These are phyloP conservation scores for Sclerotinia glacialis DNA, from an alignment of 2,329 filamentous ascomycete genomes.

Conservation along the genomic window DNA sequence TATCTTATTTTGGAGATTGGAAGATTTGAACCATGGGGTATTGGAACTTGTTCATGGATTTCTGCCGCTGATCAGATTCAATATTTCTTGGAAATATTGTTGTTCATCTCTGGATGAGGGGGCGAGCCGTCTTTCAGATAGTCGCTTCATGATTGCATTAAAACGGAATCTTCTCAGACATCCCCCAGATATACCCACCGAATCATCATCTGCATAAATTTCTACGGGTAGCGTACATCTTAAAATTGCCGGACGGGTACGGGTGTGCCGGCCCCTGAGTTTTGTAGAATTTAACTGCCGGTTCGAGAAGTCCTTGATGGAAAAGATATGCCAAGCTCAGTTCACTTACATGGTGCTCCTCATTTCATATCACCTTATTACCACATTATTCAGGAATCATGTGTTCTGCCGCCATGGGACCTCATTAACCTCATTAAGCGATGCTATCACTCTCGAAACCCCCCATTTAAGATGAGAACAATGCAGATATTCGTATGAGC, in stretches of 20 bases:
- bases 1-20: not conserved
- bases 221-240: too few species aligned
- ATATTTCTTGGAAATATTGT: not conserved
- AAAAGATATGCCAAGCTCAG: too few species aligned
- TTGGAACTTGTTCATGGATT: not conserved
- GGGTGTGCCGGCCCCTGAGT: too few species aligned
- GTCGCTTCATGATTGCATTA: too few species aligned
- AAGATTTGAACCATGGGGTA: not conserved
- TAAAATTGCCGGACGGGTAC: too few species aligned
- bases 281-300: too few species aligned
- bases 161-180: too few species aligned
- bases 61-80: not conserved
- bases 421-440: not conserved
- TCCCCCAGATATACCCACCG: too few species aligned
- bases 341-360: not conserved
- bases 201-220: too few species aligned
- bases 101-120: not conserved
- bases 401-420: not conserved
- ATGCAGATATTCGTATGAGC: not conserved
- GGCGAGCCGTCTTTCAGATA: too few species aligned
- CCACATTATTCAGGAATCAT: not conserved
- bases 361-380: not conserved
- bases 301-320: too few species aligned
- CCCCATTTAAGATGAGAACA: not conserved
- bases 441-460: not conserved